These are phyloP conservation scores for Phytopythium oedochilum DNA, from an alignment of 352 stramenopile genomes.

Conservation along the genomic window DNA sequence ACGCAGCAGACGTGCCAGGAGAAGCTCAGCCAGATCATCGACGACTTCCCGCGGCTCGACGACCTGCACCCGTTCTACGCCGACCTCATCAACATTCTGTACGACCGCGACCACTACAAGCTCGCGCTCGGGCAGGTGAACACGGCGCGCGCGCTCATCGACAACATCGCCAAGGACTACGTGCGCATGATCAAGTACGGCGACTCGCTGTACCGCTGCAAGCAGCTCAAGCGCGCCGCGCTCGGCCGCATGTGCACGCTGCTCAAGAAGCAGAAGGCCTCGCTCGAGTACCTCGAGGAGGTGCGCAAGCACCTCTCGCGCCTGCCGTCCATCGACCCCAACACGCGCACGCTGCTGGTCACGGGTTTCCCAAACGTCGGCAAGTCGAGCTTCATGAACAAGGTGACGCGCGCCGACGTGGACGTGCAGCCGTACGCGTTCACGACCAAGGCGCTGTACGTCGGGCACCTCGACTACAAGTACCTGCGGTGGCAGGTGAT, in stretches of 20 bases:
- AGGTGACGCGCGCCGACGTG: slow-evolving; percentile 98
- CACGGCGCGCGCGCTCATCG: slow-evolving; percentile 96
- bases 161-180: slow-evolving; percentile 98
- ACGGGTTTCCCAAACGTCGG: slow-evolving; percentile 99
- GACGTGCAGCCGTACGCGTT: slow-evolving; percentile 99
- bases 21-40: slow-evolving; percentile 96
- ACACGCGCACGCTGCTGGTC: slow-evolving; percentile 98
- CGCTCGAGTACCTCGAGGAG: slow-evolving; percentile 96
- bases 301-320: slow-evolving; percentile 98
- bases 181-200: slow-evolving; percentile 99
- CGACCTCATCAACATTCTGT: slow-evolving; percentile 99
- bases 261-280: slow-evolving; percentile 98
- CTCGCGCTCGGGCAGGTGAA: slow-evolving; percentile 99
- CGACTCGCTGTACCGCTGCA: slow-evolving; percentile 99
- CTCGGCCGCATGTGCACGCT: slow-evolving; percentile 99
- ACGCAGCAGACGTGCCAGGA: slow-evolving; percentile 99
- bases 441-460: slow-evolving; percentile 99
- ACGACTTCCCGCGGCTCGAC: slow-evolving; percentile 98
- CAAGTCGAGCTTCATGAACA: slow-evolving; percentile 99
- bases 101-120: slow-evolving; percentile 99
- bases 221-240: slow-evolving; percentile 99
- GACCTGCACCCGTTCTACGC: slow-evolving; percentile 99
- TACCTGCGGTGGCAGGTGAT: slow-evolving; percentile 99
- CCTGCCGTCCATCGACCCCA: slow-evolving; percentile 98
- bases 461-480: slow-evolving; percentile 99